Evolutionary conservation across 2,329 filamentous ascomycete genomes (phyloP), one percentile per base, ranked within the genome.

Genomic region (Septoria linicola): DNA sequence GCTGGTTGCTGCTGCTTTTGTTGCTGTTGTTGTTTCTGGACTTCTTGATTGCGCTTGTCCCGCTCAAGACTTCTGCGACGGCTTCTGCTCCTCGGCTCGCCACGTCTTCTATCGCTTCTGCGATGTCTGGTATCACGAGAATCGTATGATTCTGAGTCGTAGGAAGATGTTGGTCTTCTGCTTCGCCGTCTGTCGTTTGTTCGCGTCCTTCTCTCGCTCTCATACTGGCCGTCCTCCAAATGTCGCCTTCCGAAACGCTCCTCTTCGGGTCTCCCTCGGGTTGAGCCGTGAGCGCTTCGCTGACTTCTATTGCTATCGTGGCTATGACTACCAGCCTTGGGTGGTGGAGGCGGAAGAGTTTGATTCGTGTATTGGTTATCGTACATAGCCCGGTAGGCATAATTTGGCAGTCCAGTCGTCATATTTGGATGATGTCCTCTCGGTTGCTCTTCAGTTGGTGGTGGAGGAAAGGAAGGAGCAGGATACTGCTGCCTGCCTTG

Each of bases 371-470:
- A 45, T 35, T 48, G 32, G 23, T 46, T 50, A 21, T 48, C 48
- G 37, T 54, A 49, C 27, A 49, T 53, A 17, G 51, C 39, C 19
- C 51, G 41, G 13, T 53, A 53, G 16, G 40, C 51, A 34, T 47
- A 42, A 8, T 49, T 36, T n/a, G 47, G 47, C 1, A 49, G 21
- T 3, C 40, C 47, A 27, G 47, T 43, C 21, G 39, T 42, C 51
- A 53, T 53, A 3, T 37, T 47, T 32, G 32, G 19, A 11, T 19
- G 41, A 17, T 44, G 39, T 8, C 41, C 40, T 23, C 32, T 32
- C 3, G 27, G 32, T 23, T 32, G n/a, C 16, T 47, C 32, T 17
- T 41, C 34, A 19, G 32, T 41, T 16, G 40, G 44, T 19, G 34
- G 45, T 17, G 27, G 40, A 27, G 51, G 44, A 27, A 49, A 53